Base-by-base conservation (phyloP, 1,284 basidiomycete genomes). In the Chalciporus sp. region DNA sequence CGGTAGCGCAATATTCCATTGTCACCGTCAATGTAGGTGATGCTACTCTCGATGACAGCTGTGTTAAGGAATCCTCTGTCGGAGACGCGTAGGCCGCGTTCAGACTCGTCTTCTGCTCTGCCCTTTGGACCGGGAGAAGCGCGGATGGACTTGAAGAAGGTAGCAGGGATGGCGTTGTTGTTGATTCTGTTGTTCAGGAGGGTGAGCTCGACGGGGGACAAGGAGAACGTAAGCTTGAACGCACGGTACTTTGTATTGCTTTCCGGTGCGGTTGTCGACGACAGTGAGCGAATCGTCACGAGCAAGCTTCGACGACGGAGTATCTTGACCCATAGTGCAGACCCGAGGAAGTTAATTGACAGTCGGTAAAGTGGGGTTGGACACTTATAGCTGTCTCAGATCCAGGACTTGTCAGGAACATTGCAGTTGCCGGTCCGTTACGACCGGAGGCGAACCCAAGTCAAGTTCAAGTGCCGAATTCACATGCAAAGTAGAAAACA, bases 1-100 rank as follows among this genome's bases (percentile, higher is more conserved):
- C 88, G 81, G 72, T 92, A 91, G 33, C 89, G 80, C 53, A 92
- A 71, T 48, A 91, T 84, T 70, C 90, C 91, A 19, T 84, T 85
- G 23, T 92, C 87, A 50, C 92, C 93, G 67, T 95, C 92, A 64
- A 95, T 95, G 64, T 87, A 94, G 0, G 92, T 94, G 65, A 95
- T 94, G 62, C 80, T 71, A 58, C 88, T 90, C 58, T 83, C 76
- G 55, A 95, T 83, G 53, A 93, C 90, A 33, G 93, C 91, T 2
- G 93, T 95, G 62, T 95, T 95, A 73, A 92, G 68, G 72, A 90
- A 93, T 2, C 90, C 90, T 72, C 83, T 84, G 75, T 94, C 91
- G 35, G 82, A 76, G 12, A 94, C 82, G 35, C 90, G 80, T 27
- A 94, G 71, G 0, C 92, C 92, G 55, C 84, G 88, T 71, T 85